Evolutionary conservation across 2,329 filamentous ascomycete species (phyloP), one percentile per base, ranked within the genome.

Genomic region (Trichophyton benhamiae): DNA sequence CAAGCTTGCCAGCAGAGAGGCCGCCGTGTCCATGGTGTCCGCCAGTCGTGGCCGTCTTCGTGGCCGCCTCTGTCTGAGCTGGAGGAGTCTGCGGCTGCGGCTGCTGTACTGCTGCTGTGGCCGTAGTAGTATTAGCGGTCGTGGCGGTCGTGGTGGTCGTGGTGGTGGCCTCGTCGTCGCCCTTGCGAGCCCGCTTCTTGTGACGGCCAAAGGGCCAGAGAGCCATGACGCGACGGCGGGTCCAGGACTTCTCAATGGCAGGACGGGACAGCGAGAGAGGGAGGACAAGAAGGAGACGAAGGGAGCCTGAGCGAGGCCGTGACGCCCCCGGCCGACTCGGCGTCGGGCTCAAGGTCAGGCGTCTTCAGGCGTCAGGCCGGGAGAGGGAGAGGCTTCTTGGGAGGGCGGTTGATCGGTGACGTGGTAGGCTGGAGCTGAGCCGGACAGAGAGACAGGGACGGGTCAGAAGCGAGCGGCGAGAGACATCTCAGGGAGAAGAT

Each of bases 151-250:
- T n/a, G 2, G 44, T 49, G 46, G 46, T 49, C 20, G 46, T 25
- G 22, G 53, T 20, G 15, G 41, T 13, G 15, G 58, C 49, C 66
- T 77, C 76, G 71, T 84, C 79, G 69, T 79, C 74, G 68, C 81
- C 81, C 66, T 82, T 74, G 67, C 80, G 81, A 73, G 83, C 83
- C 75, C 85, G 85, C 74, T 84, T 86, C 75, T 82, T 86, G 76
- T 82, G 86, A 70, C 87, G 85, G 75, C 86, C 81, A 75, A 95
- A 95, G 64, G 86, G 88, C 90, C 89, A 95, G 74, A 91, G 78
- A 72, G 86, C 84, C 88, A 92, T 92, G 68, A 67, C 71, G 70
- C 65, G 58, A 13, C 33, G 33, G 33, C 13, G 33, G 4, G 27
- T 30, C 27, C 27, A 38, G 11, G 33, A 38, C 33, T 13, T 13